These are phyloP conservation scores for Trichophyton schoenleinii DNA, from an alignment of 2,329 filamentous ascomycete genomes.

Conservation along the genomic window DNA sequence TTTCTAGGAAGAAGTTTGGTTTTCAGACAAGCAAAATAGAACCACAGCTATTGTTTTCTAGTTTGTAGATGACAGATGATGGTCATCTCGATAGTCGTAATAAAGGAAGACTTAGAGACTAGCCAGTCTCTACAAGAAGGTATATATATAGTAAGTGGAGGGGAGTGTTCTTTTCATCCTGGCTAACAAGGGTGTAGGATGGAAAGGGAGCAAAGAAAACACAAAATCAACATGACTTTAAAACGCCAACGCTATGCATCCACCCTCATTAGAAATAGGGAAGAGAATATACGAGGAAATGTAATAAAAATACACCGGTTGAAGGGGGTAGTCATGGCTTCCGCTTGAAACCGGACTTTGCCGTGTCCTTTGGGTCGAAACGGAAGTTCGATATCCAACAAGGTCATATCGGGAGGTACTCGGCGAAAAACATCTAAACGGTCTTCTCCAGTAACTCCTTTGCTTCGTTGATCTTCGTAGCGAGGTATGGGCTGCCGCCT, in stretches of 20 bases:
- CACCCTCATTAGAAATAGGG: neutral
- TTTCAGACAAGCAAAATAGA: neutral
- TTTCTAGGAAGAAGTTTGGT: neutral
- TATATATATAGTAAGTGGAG: neutral
- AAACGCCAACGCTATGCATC: slow-evolving; percentile 6
- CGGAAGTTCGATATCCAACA: neutral
- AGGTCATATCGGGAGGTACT: neutral
- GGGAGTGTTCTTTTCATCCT: neutral
- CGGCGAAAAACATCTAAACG: neutral
- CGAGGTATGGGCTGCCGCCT: slow-evolving; percentile 88
- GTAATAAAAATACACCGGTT: neutral
- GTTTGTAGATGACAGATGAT: neutral
- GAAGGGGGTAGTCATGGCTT: neutral
- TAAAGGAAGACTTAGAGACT: neutral
- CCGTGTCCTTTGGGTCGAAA: neutral
- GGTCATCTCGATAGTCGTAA: neutral
- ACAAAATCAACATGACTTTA: neutral
- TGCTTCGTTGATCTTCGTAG: slow-evolving; percentile 96
- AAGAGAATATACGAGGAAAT: neutral
- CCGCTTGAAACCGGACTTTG: neutral
- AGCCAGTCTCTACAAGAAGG: neutral
- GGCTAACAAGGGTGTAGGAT: neutral
- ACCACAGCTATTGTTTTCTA: neutral
- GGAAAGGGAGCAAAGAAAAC: neutral
- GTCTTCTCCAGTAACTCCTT: slow-evolving; percentile 87